Evolutionary conservation across 495 filamentous ascomycete species (phyloP), one percentile per base, ranked within the genome.

Genomic region (Hypomontagnella monticulosa): DNA sequence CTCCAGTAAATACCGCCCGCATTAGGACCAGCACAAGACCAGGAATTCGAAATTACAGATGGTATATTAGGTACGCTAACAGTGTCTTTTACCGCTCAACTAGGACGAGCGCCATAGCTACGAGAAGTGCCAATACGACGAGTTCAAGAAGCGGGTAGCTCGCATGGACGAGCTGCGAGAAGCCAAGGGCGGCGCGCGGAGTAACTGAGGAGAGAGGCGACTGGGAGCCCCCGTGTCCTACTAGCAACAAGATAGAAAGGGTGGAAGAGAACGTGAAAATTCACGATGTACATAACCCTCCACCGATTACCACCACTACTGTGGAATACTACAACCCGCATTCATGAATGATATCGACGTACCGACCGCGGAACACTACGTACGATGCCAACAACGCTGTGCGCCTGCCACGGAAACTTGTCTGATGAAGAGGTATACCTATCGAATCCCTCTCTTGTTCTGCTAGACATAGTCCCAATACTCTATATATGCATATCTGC

Each of bases 61-160:
- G 23, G 23, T 3, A 27, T 2, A 27, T 27, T 27, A 6, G 23
- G 23, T 27, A 47, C 20, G 32, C 50, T 34, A 56, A 67, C 42
- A 42, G 16, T 66, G 43, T 58, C 50, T 5, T 6, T 8, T 30
- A 15, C 9, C 40, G 7, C 4, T 47, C 5, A 57, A 52, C 70
- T n/a, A 97, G 95, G 85, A 91, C 73, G 95, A 99, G 83, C 84
- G 95, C 83, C 95, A 99, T 79, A 88, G 85, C 71, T 99, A 99
- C 81, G 95, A 99, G 74, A 98, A 97, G 77, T 99, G 95, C 87
- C 95, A 99, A 72, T 99, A 99, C 81, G 89, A 89, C 38, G 95
- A 97, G 75, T 99, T 99, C 85, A 97, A 96, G 88, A 93, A 93
- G 84, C 89, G 95, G 32, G 95, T 99, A 57, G 91, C 91, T 58